phyloP scores from a whole-genome alignment of 345 rosid species.

The Populus simonii region DNA sequence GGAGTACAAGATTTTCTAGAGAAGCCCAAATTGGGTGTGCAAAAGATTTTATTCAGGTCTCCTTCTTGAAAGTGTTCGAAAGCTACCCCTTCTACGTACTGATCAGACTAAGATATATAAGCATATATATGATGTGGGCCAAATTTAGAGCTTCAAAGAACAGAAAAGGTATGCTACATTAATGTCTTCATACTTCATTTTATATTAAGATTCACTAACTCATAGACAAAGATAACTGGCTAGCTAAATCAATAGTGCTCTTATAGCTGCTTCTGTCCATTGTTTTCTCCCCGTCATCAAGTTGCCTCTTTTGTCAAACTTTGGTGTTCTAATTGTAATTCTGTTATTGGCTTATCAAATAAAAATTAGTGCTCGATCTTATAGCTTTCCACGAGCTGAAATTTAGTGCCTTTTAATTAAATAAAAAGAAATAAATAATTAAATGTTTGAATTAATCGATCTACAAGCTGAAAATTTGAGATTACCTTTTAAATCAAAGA shows the following conservation, averaged over 20 bases:
- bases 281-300: too few species aligned
- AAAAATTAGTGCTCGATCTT: too few species aligned
- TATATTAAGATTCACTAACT: too few species aligned
- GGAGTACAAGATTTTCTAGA: neutral
- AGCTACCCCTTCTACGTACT: neutral
- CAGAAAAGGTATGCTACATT: constrained; percentile 25
- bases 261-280: too few species aligned
- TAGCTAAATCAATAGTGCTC: neutral
- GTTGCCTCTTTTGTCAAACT: too few species aligned
- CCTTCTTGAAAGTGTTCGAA: neutral
- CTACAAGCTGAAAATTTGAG: neutral
- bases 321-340: too few species aligned
- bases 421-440: too few species aligned
- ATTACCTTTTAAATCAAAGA: neutral
- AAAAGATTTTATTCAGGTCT: neutral
- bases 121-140: constrained; percentile 27
- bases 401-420: neutral
- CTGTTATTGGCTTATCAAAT: too few species aligned
- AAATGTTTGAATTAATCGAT: too few species aligned
- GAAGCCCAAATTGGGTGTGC: neutral
- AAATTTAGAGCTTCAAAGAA: constrained; percentile 27
- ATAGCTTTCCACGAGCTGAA: neutral
- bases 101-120: neutral
- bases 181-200: neutral
- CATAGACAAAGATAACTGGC: neutral